Evolutionary conservation across 2,329 filamentous ascomycete genomes (phyloP).

Genomic region (Leptographium galeiforme): DNA sequence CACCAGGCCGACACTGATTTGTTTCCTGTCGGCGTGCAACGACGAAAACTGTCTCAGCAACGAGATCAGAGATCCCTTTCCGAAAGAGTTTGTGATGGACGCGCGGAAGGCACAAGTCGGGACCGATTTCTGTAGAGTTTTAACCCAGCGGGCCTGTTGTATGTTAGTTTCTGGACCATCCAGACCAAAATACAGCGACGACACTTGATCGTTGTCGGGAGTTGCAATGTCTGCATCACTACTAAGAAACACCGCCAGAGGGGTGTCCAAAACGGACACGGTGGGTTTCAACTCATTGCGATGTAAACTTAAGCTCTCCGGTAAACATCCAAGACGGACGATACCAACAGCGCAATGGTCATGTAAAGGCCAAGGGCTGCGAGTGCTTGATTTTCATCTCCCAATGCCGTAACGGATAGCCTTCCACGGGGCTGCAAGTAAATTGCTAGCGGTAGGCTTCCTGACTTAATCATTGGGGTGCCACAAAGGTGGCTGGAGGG

Average conservation of each 20-base stretch:
- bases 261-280: slow-evolving; percentile 38
- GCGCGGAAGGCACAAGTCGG: slow-evolving; percentile 93
- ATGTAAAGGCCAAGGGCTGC: slow-evolving; percentile 48
- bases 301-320: slow-evolving; percentile 65
- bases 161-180: slow-evolving; percentile 14
- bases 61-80: slow-evolving; percentile 86
- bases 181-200: slow-evolving; percentile 14
- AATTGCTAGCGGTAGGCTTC: slow-evolving; percentile 53
- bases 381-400: slow-evolving; percentile 68
- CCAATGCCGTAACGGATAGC: slow-evolving; percentile 98
- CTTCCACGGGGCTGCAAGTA: slow-evolving; percentile 50
- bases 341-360: slow-evolving; percentile 56
- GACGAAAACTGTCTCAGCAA: slow-evolving; percentile 86
- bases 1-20: slow-evolving; percentile 72
- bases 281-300: slow-evolving; percentile 93
- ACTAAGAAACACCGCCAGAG: slow-evolving; percentile 90
- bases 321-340: slow-evolving; percentile 81
- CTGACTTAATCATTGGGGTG: slow-evolving; percentile 68
- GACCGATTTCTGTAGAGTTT: slow-evolving; percentile 74
- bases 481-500: slow-evolving; percentile 17
- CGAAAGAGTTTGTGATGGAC: slow-evolving; percentile 89
- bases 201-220: background rate
- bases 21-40: slow-evolving; percentile 48
- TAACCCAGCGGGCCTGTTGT: slow-evolving; percentile 78
- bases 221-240: slow-evolving; percentile 66